These are phyloP conservation scores for Cladosporium halotolerans DNA, from an alignment of 2,329 filamentous ascomycete genomes.

Conservation along the genomic window DNA sequence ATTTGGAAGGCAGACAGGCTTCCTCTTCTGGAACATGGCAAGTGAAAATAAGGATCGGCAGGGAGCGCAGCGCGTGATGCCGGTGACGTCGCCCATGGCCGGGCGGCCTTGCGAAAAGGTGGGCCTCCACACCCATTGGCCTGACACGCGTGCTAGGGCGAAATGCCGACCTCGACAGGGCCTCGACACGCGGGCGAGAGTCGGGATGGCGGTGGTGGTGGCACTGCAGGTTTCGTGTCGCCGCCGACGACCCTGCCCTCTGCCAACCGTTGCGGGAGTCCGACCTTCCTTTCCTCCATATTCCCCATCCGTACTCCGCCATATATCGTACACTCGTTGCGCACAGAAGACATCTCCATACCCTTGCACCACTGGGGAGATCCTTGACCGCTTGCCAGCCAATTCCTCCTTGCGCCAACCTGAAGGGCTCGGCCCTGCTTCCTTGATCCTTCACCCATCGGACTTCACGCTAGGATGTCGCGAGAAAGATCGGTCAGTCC, in stretches of 20 bases:
- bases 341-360: no score
- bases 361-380: no score
- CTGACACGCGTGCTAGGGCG: conserved; percentile 8
- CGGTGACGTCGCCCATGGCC: conserved; percentile 7
- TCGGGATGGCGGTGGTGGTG: conserved; percentile 1
- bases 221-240: conserved; percentile 2
- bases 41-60: neutral
- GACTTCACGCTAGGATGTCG: conserved; percentile 1
- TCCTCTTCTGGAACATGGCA: neutral
- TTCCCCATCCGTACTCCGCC: no score
- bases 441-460: no score
- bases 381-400: no score
- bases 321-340: no score
- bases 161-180: conserved; percentile 6
- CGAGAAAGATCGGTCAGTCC: conserved; percentile 21
- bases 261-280: no score
- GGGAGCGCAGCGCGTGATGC: neutral
- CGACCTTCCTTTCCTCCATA: no score
- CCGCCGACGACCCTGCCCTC: neutral
- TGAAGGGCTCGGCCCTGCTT: no score
- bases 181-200: neutral
- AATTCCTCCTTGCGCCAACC: no score
- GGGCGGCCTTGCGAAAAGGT: conserved; percentile 3
- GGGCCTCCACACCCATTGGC: conserved; percentile 7
- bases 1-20: no score